These are phyloP conservation scores for Auriscalpium vulgare DNA, from an alignment of 768 basidiomycete species.

Conservation along the genomic window DNA sequence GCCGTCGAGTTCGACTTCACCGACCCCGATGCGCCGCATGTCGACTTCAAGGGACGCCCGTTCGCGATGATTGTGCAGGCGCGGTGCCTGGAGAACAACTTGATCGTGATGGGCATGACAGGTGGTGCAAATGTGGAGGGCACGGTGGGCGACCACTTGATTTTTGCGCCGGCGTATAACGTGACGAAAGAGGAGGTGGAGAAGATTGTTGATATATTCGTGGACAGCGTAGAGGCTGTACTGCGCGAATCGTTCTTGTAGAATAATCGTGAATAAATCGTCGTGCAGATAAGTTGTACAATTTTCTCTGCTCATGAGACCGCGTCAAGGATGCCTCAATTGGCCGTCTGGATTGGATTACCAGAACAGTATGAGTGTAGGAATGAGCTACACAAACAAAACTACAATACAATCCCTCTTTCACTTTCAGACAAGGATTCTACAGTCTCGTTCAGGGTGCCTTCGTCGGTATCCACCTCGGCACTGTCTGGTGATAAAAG, in stretches of 20 bases:
- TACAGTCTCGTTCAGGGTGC: not conserved
- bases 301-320: no score
- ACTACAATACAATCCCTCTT: no score
- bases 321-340: no score
- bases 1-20: constrained; percentile 75
- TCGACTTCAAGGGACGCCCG: constrained; percentile 41
- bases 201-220: constrained; percentile 56
- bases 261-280: no score
- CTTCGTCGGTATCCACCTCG: constrained; percentile 12
- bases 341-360: no score
- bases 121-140: constrained; percentile 67
- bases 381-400: no score
- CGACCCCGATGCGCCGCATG: constrained; percentile 28
- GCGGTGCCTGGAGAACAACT: constrained; percentile 53
- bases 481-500: constrained; percentile 60
- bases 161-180: constrained; percentile 79
- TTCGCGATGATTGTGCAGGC: constrained; percentile 71
- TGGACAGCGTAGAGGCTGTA: constrained; percentile 60
- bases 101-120: constrained; percentile 67
- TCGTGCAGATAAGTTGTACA: no score
- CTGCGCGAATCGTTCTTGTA: constrained; percentile 21
- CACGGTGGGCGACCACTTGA: constrained; percentile 61
- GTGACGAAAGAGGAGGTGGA: constrained; percentile 62
- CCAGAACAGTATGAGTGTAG: no score
- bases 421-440: no score